These are phyloP conservation scores for Escovopsis weberi DNA, from an alignment of 2,329 filamentous ascomycete species.

Conservation along the genomic window DNA sequence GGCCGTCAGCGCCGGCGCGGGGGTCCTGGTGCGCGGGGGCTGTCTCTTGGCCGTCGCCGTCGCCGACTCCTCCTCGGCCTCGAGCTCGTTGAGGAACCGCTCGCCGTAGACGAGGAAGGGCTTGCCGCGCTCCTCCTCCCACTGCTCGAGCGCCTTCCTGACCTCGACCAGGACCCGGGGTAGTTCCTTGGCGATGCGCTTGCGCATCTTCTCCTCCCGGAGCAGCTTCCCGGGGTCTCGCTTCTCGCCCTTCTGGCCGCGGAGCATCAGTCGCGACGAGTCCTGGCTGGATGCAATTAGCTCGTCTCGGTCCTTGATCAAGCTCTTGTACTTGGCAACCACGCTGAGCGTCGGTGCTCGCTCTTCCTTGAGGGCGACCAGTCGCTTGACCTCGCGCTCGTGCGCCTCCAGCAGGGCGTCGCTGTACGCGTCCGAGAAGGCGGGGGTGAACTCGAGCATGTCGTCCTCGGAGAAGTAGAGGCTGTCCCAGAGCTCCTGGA, in stretches of 20 bases:
- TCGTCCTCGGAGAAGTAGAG: conserved; percentile 95
- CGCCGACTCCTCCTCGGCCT: conserved; percentile 35
- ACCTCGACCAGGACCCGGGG: conserved; percentile 84
- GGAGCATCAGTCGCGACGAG: conserved; percentile 80
- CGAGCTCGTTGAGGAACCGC: conserved; percentile 76
- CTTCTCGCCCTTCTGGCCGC: conserved; percentile 83
- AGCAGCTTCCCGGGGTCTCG: conserved; percentile 89
- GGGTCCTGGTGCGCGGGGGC: conserved; percentile 52
- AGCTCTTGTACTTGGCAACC: conserved; percentile 67
- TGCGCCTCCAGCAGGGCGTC: conserved; percentile 91
- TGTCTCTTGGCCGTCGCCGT: conserved; percentile 22
- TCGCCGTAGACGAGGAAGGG: conserved; percentile 90
- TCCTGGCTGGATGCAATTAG: conserved; percentile 86
- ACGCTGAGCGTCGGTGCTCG: conserved; percentile 70
- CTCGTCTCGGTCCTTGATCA: conserved; percentile 77
- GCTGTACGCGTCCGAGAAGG: conserved; percentile 93
- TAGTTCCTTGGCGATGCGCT: conserved; percentile 89
- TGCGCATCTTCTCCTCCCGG: conserved; percentile 96
- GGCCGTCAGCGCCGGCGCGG: conserved; percentile 44
- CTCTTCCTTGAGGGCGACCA: conserved; percentile 74
- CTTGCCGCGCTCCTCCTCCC: conserved; percentile 88
- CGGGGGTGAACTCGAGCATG: conserved; percentile 95
- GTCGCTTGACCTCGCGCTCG: conserved; percentile 72
- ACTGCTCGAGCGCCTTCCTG: conserved; percentile 63
- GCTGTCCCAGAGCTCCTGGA: conserved; percentile 90